phyloP scores from a whole-genome alignment of 2,329 filamentous ascomycete species.

The Ophiostoma sp. region DNA sequence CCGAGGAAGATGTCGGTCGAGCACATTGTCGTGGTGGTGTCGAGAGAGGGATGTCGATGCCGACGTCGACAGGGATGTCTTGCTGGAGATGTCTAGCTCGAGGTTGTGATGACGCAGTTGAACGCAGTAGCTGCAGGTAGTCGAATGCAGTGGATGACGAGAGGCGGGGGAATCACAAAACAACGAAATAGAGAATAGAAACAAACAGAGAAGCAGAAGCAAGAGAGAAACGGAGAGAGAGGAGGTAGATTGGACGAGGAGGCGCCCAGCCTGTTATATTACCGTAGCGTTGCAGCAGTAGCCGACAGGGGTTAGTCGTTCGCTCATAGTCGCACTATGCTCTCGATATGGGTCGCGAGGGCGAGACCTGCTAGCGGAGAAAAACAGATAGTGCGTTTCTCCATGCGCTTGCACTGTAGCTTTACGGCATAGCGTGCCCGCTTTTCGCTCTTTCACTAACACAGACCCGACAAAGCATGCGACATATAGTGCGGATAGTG shows the following conservation, averaged over 20 bases:
- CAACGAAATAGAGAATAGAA: not conserved
- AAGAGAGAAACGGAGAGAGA: not conserved
- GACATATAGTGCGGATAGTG: not conserved
- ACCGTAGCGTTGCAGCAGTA: not conserved
- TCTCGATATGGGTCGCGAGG: not conserved
- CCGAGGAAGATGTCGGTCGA: slow-evolving; percentile 58
- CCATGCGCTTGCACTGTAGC: not conserved
- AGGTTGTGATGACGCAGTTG: not conserved
- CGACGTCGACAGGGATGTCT: not conserved
- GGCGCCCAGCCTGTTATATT: not conserved
- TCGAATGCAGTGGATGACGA: not conserved
- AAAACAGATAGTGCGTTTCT: not conserved
- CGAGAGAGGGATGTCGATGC: not conserved
- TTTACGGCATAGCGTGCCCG: not conserved
- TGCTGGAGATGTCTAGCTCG: no score
- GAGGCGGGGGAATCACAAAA: not conserved
- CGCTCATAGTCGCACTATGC: not conserved
- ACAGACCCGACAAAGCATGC: not conserved
- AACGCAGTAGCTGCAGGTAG: not conserved
- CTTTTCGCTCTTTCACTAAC: not conserved
- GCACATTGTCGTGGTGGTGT: slow-evolving; percentile 45
- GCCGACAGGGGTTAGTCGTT: slow-evolving; percentile 7
- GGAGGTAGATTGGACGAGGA: not conserved
- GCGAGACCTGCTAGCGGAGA: not conserved
- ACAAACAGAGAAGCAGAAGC: not conserved